These are phyloP conservation scores for Leishmania aethiopica DNA, from an alignment of 208 protist species.

Conservation along the genomic window DNA sequence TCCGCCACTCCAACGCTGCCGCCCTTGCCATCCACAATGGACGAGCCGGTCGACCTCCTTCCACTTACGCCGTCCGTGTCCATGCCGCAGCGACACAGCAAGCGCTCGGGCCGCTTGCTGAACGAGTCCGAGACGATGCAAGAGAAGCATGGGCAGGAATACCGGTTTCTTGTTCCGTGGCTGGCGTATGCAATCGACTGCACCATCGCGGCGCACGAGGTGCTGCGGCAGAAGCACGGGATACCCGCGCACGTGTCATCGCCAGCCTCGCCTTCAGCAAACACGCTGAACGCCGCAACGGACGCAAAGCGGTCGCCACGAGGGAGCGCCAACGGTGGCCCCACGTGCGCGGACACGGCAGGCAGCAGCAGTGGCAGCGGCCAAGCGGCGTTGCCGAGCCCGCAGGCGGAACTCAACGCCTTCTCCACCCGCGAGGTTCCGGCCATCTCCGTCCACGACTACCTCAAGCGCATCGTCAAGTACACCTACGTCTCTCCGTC, in stretches of 20 bases:
- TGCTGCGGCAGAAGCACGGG: slow-evolving; percentile 14
- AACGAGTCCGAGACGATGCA: slow-evolving; percentile 75
- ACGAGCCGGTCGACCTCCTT: slow-evolving; percentile 34
- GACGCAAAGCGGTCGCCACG: background rate
- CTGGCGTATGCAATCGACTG: slow-evolving; percentile 49
- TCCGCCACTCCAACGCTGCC: background rate
- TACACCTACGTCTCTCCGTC: slow-evolving; percentile 78
- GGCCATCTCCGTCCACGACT: slow-evolving; percentile 51
- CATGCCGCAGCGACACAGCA: slow-evolving; percentile 38
- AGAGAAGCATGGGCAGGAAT: slow-evolving; percentile 71
- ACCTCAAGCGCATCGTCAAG: slow-evolving; percentile 64
- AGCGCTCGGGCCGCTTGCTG: slow-evolving; percentile 43
- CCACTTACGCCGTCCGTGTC: slow-evolving; percentile 39
- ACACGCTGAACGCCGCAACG: background rate
- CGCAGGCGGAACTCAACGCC: slow-evolving; percentile 23
- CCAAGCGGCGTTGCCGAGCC: slow-evolving; percentile 5
- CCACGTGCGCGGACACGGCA: background rate
- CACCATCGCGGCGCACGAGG: slow-evolving; percentile 55
- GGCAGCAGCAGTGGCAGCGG: background rate
- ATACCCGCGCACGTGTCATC: slow-evolving; percentile 17
- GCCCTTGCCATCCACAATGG: slow-evolving; percentile 14
- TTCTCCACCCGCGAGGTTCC: slow-evolving; percentile 53
- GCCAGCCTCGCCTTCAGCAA: background rate
- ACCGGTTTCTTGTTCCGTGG: slow-evolving; percentile 58
- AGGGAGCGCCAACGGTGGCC: background rate